phyloP scores from a whole-genome alignment of 768 basidiomycete genomes.

The Lentinus brumalis region DNA sequence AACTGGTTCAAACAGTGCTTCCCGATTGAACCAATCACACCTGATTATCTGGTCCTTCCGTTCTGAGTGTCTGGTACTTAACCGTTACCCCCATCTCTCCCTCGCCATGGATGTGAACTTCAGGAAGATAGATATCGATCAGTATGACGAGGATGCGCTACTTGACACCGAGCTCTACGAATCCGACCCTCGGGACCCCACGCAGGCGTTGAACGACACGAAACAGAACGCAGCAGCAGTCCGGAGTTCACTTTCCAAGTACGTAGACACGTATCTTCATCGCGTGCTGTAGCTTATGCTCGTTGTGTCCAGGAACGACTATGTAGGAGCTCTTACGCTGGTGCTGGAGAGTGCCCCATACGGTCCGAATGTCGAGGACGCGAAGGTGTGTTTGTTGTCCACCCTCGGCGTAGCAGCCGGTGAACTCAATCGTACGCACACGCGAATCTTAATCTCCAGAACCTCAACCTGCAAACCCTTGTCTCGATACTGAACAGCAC shows the following conservation, averaged over 20 bases:
- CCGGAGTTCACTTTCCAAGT: slow-evolving; percentile 75
- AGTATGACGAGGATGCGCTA: slow-evolving; percentile 88
- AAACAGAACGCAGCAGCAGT: slow-evolving; percentile 75
- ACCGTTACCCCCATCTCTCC: neutral
- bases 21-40: too few relatives aligned
- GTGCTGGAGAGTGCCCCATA: slow-evolving; percentile 86
- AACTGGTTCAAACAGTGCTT: too few relatives aligned
- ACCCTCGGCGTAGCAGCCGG: neutral
- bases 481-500: slow-evolving; percentile 93
- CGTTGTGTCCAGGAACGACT: slow-evolving; percentile 66
- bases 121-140: slow-evolving; percentile 94
- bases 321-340: slow-evolving; percentile 65
- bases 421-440: too few relatives aligned
- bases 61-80: too few relatives aligned
- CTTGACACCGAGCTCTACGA: slow-evolving; percentile 86
- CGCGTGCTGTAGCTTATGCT: neutral
- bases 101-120: slow-evolving; percentile 56
- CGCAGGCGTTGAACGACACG: slow-evolving; percentile 72
- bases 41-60: too few relatives aligned
- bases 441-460: slow-evolving; percentile 43
- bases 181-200: slow-evolving; percentile 78
- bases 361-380: slow-evolving; percentile 86
- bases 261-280: slow-evolving; percentile 33
- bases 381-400: slow-evolving; percentile 70
- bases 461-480: slow-evolving; percentile 77